phyloP scores from a whole-genome alignment of 202 grass and related monocot genomes.

The Zoysia matrella region DNA sequence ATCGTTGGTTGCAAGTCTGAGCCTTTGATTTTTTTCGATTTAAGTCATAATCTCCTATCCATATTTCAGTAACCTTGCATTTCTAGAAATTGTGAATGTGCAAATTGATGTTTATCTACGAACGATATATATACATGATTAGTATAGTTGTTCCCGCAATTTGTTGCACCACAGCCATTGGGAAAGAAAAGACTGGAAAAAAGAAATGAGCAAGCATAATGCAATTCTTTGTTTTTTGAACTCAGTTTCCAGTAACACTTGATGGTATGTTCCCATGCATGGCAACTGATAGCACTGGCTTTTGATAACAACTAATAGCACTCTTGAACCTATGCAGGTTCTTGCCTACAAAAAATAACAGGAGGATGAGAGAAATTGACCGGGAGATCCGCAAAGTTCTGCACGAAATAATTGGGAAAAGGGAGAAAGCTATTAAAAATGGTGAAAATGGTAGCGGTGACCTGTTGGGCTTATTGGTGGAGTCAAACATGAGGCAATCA shows the following conservation, averaged over 20 bases:
- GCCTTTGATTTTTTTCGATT: too few species aligned
- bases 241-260: not conserved
- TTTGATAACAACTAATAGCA: too few species aligned
- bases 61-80: too few species aligned
- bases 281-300: not conserved
- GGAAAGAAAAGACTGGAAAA: not conserved
- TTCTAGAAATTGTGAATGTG: too few species aligned
- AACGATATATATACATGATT: too few species aligned
- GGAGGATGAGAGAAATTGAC: constrained; percentile 55
- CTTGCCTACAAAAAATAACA: constrained; percentile 70
- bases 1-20: too few species aligned
- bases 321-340: constrained; percentile 51
- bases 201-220: not conserved
- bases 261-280: not conserved
- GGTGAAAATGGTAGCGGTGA: constrained; percentile 53
- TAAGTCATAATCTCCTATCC: too few species aligned
- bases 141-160: too few species aligned
- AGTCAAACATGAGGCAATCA: constrained; percentile 58
- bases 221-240: not conserved
- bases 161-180: too few species aligned
- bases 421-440: constrained; percentile 45
- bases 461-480: constrained; percentile 63
- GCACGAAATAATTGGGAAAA: constrained; percentile 59
- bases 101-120: too few species aligned
- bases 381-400: constrained; percentile 48